phyloP scores from a whole-genome alignment of 306 rosid genomes.

The Ceratonia siliqua region DNA sequence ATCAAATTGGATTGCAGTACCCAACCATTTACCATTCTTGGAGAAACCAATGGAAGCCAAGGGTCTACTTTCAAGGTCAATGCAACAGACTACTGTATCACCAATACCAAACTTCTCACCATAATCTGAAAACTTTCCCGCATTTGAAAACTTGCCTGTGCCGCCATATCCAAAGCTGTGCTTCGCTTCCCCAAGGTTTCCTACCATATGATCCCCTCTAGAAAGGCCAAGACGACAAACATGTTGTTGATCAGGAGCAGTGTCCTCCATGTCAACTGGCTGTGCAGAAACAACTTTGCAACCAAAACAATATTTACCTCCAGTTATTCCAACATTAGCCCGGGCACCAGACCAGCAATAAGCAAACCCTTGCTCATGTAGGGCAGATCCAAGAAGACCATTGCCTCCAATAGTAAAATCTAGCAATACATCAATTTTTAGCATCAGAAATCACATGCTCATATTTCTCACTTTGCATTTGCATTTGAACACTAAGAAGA shows the following conservation, averaged over 20 bases:
- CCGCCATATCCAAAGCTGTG: slow-evolving; percentile 63
- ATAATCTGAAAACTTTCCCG: slow-evolving; percentile 41
- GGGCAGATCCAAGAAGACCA: slow-evolving; percentile 48
- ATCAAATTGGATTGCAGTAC: slow-evolving; percentile 45
- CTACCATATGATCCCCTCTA: slow-evolving; percentile 50
- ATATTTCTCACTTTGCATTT: neutral
- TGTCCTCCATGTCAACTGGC: slow-evolving; percentile 45
- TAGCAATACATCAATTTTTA: slow-evolving; percentile 22
- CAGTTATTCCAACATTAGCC: slow-evolving; percentile 49
- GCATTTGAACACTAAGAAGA: neutral
- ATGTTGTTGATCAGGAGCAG: slow-evolving; percentile 40
- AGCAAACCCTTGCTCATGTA: slow-evolving; percentile 58
- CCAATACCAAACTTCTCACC: slow-evolving; percentile 63
- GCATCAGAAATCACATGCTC: neutral
- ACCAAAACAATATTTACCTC: slow-evolving; percentile 61
- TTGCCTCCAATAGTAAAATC: slow-evolving; percentile 45
- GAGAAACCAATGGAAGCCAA: slow-evolving; percentile 57
- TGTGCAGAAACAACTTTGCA: slow-evolving; percentile 48
- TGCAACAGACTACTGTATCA: slow-evolving; percentile 52
- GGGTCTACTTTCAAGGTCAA: slow-evolving; percentile 55
- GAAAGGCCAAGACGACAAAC: slow-evolving; percentile 61
- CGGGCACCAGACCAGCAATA: slow-evolving; percentile 68
- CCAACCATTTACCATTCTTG: slow-evolving; percentile 63
- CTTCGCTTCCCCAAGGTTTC: slow-evolving; percentile 54
- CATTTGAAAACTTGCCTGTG: slow-evolving; percentile 44